Base-by-base conservation (phyloP, 768 basidiomycete genomes). In the Russula virescens region DNA sequence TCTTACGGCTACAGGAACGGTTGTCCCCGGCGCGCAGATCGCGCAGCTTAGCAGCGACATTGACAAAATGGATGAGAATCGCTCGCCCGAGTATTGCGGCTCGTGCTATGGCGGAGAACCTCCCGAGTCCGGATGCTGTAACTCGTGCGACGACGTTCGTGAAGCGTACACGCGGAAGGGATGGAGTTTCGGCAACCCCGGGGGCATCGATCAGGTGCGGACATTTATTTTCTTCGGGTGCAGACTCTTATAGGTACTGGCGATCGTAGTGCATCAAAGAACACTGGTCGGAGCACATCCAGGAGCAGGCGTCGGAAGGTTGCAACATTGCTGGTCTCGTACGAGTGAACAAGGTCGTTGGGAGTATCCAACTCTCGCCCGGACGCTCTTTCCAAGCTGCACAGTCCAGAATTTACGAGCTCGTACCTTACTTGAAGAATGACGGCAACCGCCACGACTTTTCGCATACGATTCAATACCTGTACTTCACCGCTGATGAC, bases 301-400 rank as follows among this genome's bases (percentile, higher is more conserved):
- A 86, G 74, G 90, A 94, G 34, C 96, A 98, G 73, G 85, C 93
- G 5, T 82, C 85, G 55, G 97, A 99, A 69, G 97, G 97, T 0
- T 99, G 97, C 79, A 95, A 94, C 73, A 79, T 98, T 65, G 84
- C 87, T 25, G 97, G 97, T 48, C 86, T 87, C 58, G 83, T 99
- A 63, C 89, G 89, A 60, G 92, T 98, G 59, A 98, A 98, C 83
- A 97, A 98, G 75, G 96, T 98, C 66, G 83, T 94, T 66, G 94
- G 96, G 60, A 97, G 92, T 75, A 89, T 98, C 73, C 91, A 97
- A 71, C 83, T 98, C 69, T 94, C 92, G 6, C 95, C 94, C 1
- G 97, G 97, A 34, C 84, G 88, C 48, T 92, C 93, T n/a, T 99
- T 95, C 88, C 94, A 95, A 73, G 80, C 85, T 47, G 87, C 86